Percentiles rank a stretch among this genome's conserved stretches.
Evolutionary conservation across 768 basidiomycete species (phyloP).

Genomic region (Trametopsis cervina): DNA sequence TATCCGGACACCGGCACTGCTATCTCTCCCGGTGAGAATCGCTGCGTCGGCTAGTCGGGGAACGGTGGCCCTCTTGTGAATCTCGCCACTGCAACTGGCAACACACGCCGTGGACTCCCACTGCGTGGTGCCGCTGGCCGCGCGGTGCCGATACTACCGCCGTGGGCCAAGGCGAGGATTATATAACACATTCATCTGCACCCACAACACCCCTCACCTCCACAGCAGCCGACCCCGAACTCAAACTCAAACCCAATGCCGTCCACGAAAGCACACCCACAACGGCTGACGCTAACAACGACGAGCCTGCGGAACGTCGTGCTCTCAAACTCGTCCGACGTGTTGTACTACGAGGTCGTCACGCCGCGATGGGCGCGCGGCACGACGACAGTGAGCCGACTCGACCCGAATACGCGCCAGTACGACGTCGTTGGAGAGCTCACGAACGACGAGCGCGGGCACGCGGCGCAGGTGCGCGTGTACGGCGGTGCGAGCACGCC

Average conservation of each 20-base stretch:
- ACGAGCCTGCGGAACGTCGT: constrained; percentile 30
- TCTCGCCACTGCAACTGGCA: too few relatives aligned
- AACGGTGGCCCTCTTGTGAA: too few relatives aligned
- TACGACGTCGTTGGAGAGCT: constrained; percentile 28
- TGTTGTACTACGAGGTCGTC: constrained; percentile 33
- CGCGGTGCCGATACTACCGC: too few relatives aligned
- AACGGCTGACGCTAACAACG: constrained; percentile 32
- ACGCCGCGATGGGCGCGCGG: constrained; percentile 32
- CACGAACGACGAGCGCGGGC: constrained; percentile 23
- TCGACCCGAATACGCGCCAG: constrained; percentile 24
- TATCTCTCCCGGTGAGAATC: not conserved
- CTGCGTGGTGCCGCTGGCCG: too few relatives aligned
- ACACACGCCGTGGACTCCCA: too few relatives aligned
- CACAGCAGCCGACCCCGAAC: too few relatives aligned
- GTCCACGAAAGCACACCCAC: constrained; percentile 2
- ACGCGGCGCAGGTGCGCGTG: constrained; percentile 25
- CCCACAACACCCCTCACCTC: too few relatives aligned
- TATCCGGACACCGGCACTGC: not conserved
- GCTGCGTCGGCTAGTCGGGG: not conserved
- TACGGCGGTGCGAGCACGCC: constrained; percentile 22
- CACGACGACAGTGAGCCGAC: constrained; percentile 28
- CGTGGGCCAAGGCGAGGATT: too few relatives aligned
- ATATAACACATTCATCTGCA: too few relatives aligned
- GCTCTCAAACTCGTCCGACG: constrained; percentile 31
- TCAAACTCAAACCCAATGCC: not conserved